These are phyloP conservation scores for Apiospora sp. DNA, from an alignment of 2,329 filamentous ascomycete species.

Conservation along the genomic window DNA sequence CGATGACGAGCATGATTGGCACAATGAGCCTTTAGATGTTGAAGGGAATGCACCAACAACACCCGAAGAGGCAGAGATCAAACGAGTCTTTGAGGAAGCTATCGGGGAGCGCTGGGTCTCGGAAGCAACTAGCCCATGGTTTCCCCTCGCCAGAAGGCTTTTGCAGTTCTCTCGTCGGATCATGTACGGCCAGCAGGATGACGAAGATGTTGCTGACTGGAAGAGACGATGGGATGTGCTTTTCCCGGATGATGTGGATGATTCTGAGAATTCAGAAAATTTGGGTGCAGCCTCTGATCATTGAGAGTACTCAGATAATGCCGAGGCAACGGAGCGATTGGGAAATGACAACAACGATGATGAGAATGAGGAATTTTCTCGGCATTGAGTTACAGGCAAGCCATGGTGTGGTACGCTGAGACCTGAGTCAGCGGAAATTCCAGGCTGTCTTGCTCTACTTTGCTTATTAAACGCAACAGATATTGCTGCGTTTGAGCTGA, in stretches of 20 bases:
- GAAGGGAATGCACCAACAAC: not conserved
- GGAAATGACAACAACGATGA: not conserved
- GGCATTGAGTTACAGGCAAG: too few species aligned
- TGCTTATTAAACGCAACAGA: not conserved
- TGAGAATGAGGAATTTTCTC: too few species aligned
- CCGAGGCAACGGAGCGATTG: not conserved
- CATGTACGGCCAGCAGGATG: not conserved
- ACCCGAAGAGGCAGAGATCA: constrained; percentile 29
- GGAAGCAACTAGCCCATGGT: constrained; percentile 22
- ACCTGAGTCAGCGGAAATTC: not conserved
- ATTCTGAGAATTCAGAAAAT: too few species aligned
- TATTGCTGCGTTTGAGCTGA: not conserved
- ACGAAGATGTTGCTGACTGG: not conserved
- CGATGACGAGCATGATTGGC: not conserved
- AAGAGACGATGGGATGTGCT: not conserved
- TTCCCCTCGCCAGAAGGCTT: constrained; percentile 24
- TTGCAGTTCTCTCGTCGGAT: constrained; percentile 16
- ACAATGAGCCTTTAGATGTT: not conserved
- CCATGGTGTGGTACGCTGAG: not conserved
- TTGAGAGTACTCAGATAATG: not conserved
- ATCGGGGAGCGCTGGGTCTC: constrained; percentile 27
- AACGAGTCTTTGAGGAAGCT: constrained; percentile 26
- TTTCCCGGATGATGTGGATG: not conserved
- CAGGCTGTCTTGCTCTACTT: not conserved
- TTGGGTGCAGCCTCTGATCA: too few species aligned